Percentiles rank a stretch among this genome's conserved stretches.
These are phyloP conservation scores for Tubosaeta brunneosetosa DNA, from an alignment of 768 basidiomycete species.

Conservation along the genomic window DNA sequence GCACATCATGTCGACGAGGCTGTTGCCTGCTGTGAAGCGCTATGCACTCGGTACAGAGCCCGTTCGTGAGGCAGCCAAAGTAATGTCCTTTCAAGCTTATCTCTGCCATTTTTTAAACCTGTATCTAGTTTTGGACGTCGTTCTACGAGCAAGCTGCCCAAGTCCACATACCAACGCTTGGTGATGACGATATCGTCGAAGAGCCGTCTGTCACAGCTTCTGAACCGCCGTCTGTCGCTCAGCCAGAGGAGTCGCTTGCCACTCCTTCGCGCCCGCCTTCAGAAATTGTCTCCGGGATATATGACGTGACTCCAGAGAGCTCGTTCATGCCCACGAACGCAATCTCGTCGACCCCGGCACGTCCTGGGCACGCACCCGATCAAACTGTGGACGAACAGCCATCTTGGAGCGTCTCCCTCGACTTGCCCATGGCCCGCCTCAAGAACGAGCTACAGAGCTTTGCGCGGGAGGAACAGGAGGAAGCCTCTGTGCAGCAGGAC, in stretches of 20 bases:
- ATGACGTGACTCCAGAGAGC: slow-evolving; percentile 50
- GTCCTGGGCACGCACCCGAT: slow-evolving; percentile 28
- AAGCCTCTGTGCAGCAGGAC: slow-evolving; percentile 26
- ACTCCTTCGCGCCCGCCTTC: slow-evolving; percentile 13
- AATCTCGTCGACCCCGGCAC: slow-evolving; percentile 75
- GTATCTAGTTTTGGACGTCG: slow-evolving; percentile 83
- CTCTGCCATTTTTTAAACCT: background rate
- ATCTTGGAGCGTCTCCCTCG: slow-evolving; percentile 68
- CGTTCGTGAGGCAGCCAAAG: slow-evolving; percentile 87
- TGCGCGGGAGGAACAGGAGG: slow-evolving; percentile 34
- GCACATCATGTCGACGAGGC: slow-evolving; percentile 68
- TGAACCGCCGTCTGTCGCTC: slow-evolving; percentile 14
- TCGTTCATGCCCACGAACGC: slow-evolving; percentile 75
- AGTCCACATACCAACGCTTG: slow-evolving; percentile 72
- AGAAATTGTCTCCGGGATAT: slow-evolving; percentile 10
- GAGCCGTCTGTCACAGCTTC: slow-evolving; percentile 22
- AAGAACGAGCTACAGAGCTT: slow-evolving; percentile 59
- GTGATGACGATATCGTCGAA: slow-evolving; percentile 55
- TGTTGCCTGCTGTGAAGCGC: slow-evolving; percentile 86
- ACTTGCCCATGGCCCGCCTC: slow-evolving; percentile 67
- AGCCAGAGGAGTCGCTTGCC: slow-evolving; percentile 5
- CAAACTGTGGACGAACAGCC: slow-evolving; percentile 45
- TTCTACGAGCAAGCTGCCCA: slow-evolving; percentile 95
- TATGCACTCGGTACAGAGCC: slow-evolving; percentile 86
- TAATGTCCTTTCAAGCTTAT: slow-evolving; percentile 31